phyloP scores from a whole-genome alignment of 179 eudicot species.

The Actinidia arguta region DNA sequence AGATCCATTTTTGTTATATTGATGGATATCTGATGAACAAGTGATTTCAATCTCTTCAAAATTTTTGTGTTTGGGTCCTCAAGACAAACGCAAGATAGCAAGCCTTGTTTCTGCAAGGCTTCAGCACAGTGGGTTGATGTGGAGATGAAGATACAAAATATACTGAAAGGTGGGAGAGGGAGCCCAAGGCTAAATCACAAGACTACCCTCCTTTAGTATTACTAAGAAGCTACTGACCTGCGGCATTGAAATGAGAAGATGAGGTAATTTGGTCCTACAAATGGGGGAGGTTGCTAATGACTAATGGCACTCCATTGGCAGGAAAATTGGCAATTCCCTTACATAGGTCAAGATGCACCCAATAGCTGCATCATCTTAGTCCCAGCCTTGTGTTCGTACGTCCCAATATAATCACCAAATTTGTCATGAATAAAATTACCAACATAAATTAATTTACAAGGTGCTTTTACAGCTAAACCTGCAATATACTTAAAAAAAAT shows the following conservation, averaged over 20 bases:
- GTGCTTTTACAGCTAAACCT: not conserved
- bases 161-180: not conserved
- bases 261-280: not conserved
- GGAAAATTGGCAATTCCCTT: slow-evolving; percentile 3
- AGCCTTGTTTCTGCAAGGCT: not conserved
- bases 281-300: not conserved
- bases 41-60: not conserved
- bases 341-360: not conserved
- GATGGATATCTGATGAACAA: not conserved
- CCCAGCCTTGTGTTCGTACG: not conserved
- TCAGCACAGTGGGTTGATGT: not conserved
- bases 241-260: not conserved
- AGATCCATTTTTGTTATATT: not conserved
- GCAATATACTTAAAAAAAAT: not conserved
- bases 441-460: not conserved
- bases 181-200: not conserved
- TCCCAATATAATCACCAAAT: not conserved
- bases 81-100: not conserved
- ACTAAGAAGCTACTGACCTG: not conserved
- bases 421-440: not conserved
- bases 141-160: not conserved
- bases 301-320: not conserved
- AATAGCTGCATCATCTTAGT: not conserved
- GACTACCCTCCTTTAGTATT: not conserved
- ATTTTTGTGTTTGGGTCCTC: not conserved